Percentiles rank a stretch among this genome's conserved stretches.
Evolutionary conservation across 2,329 filamentous ascomycete species (phyloP).

Genomic region (Lizonia empirigonia): DNA sequence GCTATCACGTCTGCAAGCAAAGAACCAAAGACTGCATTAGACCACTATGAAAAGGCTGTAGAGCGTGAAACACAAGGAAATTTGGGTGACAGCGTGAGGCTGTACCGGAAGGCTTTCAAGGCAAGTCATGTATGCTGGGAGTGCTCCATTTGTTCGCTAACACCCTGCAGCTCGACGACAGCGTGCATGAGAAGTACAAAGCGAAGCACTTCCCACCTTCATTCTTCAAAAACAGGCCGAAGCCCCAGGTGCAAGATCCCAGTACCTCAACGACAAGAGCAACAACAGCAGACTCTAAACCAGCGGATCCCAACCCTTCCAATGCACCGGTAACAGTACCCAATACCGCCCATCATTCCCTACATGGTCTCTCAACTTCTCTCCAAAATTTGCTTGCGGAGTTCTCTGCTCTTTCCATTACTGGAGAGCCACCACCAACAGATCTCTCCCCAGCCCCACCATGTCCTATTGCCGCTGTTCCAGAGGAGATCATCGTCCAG

Average conservation of each 20-base stretch:
- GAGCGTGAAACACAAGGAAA: slow-evolving; percentile 85
- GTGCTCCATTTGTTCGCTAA: too few relatives aligned
- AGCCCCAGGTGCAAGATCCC: slow-evolving; percentile 14
- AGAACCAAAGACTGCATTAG: slow-evolving; percentile 77
- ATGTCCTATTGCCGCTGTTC: slow-evolving; percentile 79
- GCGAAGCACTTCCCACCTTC: slow-evolving; percentile 85
- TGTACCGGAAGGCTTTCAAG: slow-evolving; percentile 90
- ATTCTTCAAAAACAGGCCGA: slow-evolving; percentile 48
- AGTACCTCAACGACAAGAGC: slow-evolving; percentile 10
- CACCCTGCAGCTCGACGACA: slow-evolving; percentile 71
- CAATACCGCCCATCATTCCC: slow-evolving; percentile 62
- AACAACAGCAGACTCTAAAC: slow-evolving; percentile 37
- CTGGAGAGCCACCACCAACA: slow-evolving; percentile 68
- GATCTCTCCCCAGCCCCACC: slow-evolving; percentile 74
- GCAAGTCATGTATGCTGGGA: too few relatives aligned
- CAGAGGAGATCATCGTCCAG: slow-evolving; percentile 82
- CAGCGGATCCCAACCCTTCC: slow-evolving; percentile 55
- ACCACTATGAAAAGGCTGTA: slow-evolving; percentile 91
- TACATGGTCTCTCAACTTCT: slow-evolving; percentile 61
- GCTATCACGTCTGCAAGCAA: slow-evolving; percentile 37
- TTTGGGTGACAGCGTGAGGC: slow-evolving; percentile 82
- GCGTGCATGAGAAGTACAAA: slow-evolving; percentile 84
- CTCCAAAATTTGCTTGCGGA: slow-evolving; percentile 73
- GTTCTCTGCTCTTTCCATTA: slow-evolving; percentile 74
- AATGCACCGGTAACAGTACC: slow-evolving; percentile 60